A percentile compares a stretch with the other conserved stretches of the same genome.
These are phyloP conservation scores for Pseudognaphalium luteoalbum DNA, from an alignment of 129 eudicot genomes.

Conservation along the genomic window DNA sequence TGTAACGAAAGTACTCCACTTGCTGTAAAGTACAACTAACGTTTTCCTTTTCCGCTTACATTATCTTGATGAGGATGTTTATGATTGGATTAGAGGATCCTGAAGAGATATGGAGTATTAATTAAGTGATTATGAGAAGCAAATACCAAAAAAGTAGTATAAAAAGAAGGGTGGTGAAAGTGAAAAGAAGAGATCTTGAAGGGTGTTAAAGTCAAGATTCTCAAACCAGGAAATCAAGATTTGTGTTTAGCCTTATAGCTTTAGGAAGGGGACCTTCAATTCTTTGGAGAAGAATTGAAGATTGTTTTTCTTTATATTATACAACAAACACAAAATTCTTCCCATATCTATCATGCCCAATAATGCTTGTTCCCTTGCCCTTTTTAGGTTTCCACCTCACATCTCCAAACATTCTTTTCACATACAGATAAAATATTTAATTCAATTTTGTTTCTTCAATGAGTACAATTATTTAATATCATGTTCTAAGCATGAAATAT, in stretches of 20 bases:
- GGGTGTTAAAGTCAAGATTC: constrained; percentile 48
- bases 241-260: constrained; percentile 36
- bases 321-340: constrained; percentile 27
- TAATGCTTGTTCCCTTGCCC: constrained; percentile 34
- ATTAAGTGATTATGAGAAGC: constrained; percentile 39
- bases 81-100: constrained; percentile 36
- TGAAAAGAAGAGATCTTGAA: constrained; percentile 44
- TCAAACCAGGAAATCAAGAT: constrained; percentile 40
- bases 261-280: constrained; percentile 40
- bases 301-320: constrained; percentile 21
- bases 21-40: not conserved
- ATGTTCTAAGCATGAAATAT: not conserved
- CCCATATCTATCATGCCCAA: constrained; percentile 36
- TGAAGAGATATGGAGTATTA: constrained; percentile 31
- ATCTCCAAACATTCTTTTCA: constrained; percentile 31
- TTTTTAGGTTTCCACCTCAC: constrained; percentile 32
- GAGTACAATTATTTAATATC: not conserved
- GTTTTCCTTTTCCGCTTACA: constrained; percentile 8
- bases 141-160: constrained; percentile 42
- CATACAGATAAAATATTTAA: constrained; percentile 1
- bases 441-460: not conserved
- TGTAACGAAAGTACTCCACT: constrained; percentile 4
- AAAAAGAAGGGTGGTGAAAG: constrained; percentile 38
- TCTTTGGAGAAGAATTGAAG: constrained; percentile 23
- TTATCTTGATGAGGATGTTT: constrained; percentile 20